Evolutionary conservation across 2,329 filamentous ascomycete genomes (phyloP).

Genomic region (Aaosphaeria arxii): DNA sequence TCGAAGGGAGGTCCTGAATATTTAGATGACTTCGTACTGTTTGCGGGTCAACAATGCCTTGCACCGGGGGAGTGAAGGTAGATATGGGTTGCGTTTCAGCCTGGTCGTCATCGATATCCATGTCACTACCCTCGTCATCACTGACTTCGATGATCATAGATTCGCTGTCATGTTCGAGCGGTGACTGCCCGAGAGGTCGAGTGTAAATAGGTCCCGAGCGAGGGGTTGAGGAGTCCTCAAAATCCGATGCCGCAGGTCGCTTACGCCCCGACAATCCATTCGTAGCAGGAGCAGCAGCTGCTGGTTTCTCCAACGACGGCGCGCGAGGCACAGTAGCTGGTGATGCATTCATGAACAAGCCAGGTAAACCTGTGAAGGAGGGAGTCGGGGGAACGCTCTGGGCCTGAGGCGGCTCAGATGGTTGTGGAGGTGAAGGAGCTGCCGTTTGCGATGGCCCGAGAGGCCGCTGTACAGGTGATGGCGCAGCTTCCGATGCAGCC

Average conservation of each 20-base stretch:
- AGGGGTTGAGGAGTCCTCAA: constrained; percentile 54
- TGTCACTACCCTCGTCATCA: constrained; percentile 66
- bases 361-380: constrained; percentile 46
- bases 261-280: constrained; percentile 41
- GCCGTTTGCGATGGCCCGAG: too few relatives aligned
- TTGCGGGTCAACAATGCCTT: constrained; percentile 4
- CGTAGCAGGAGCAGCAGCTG: not conserved
- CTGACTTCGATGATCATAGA: constrained; percentile 81
- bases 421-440: too few relatives aligned
- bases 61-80: not conserved
- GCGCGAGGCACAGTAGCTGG: too few relatives aligned
- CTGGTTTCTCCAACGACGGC: not conserved
- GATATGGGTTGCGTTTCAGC: constrained; percentile 26
- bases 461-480: too few relatives aligned
- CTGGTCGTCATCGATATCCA: constrained; percentile 61
- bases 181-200: constrained; percentile 60
- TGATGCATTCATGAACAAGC: constrained; percentile 48
- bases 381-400: constrained; percentile 6
- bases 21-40: constrained; percentile 11
- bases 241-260: constrained; percentile 67
- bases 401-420: not conserved
- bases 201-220: constrained; percentile 44
- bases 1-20: constrained; percentile 22
- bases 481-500: not conserved
- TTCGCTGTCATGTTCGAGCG: constrained; percentile 48